Base-by-base conservation (phyloP, 2,329 filamentous ascomycete species). In the Botryotinia calthae region DNA sequence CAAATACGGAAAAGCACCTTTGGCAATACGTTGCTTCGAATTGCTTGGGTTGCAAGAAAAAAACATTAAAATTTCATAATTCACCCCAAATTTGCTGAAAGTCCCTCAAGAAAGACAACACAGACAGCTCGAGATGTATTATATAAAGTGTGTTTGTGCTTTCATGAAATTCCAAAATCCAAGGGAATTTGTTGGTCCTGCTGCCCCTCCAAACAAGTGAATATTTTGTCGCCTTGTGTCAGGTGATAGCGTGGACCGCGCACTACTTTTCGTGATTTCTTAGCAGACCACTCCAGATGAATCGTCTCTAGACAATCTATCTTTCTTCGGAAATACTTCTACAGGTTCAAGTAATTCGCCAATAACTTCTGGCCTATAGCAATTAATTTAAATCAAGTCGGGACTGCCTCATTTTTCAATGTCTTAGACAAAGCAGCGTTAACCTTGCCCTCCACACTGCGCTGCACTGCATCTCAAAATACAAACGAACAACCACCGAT, bases 201-300 rank as follows among this genome's bases (percentile, higher is more conserved):
- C 64, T 40, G 31, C 64, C 46, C 64, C 64, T 66, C 34, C 64
- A 20, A 10, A 42, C 56, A 42, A 56, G n/a, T 9, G 16, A n/a
- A 46, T 7, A 14, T 37, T 37, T 48, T 34, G 28, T 56, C 14
- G 51, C n/a, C 14, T 18, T 4, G 4, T 40, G n/a, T 67, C 65
- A 67, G 65, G 31, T 67, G 65, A 67, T 56, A 67, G 5, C 65
- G 65, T 18, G 65, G 51, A 54, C 16, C 31, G 18, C 42, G 51
- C 62, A 28, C 16, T 28, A 28, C 46, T 65, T 34, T 42, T 20
- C 48, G 34, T 56, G 48, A 22, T 54, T 67, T 65, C 54, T 67
- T 56, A 66, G 40, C 54, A 7, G 34, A 42, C 46, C 2, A 42
- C 18, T 42, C 5, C 18, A 22, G 20, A 25, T 56, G 31, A 67